Base-by-base conservation (phyloP, 495 filamentous ascomycete genomes). In the Annulohypoxylon bovei region DNA sequence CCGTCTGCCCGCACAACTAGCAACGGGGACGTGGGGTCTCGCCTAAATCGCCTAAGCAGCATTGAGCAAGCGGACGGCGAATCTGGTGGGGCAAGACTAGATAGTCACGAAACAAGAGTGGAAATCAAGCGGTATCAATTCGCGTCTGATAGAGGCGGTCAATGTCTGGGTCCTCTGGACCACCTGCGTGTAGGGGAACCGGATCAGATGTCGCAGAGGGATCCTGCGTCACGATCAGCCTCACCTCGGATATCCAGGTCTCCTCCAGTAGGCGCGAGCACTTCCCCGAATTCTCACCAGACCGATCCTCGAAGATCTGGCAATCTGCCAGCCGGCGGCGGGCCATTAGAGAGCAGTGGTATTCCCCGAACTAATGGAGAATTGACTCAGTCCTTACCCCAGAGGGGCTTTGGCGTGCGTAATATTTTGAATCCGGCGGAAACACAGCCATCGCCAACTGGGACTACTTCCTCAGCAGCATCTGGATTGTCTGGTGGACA, bases 121-220 rank as follows among this genome's bases (percentile, higher is more conserved):
- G 71, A 72, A 61, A 67, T 58, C 65, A 62, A 64, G 62, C 67
- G 71, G 62, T 72, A 75, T 72, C 70, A 65, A 73, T 50, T 66
- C 61, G 30, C 62, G 58, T 65, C 67, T 67, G 46, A 75, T 68
- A 73, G 69, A 71, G 72, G 77, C 68, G 76, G 81, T 87, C 85
- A 84, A 87, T 88, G 85, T 85, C 80, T 80, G 77, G 79, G 79
- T 81, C 75, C 75, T 77, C 76, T 74, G 80, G 81, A 78, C 77
- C 73, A 73, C 73, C 77, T 77, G 79, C 76, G 81, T 77, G 80
- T 78, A 84, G 83, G 86, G 83, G 86, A 85, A 81, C 81, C 82
- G 84, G 81, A 80, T 82, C 83, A 83, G 81, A 88, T 88, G 86
- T 87, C 84, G 78, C 82, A 86, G 82, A 85, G 81, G 80, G 83